Evolutionary conservation across 345 rosid genomes (phyloP).

Genomic region (Aegle marmelos): DNA sequence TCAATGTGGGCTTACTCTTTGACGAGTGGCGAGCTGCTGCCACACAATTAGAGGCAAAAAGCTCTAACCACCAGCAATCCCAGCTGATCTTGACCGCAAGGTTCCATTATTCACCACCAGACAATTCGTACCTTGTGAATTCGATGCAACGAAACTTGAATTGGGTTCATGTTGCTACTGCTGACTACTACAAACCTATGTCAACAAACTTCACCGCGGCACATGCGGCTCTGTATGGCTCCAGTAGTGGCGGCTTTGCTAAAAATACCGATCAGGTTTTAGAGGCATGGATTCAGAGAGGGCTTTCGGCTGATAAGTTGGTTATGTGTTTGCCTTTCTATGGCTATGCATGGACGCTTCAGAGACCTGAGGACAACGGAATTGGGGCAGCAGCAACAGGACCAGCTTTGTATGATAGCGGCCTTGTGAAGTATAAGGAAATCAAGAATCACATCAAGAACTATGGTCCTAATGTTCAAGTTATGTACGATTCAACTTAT

Average conservation of each 20-base stretch:
- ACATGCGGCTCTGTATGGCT: conserved; percentile 26
- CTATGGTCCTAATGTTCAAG: conserved; percentile 1
- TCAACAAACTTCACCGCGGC: conserved; percentile 2
- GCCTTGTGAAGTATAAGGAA: conserved; percentile 25
- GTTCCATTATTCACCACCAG: conserved; percentile 2
- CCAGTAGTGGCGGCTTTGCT: background rate
- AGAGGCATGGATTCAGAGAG: background rate
- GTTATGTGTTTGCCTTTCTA: conserved; percentile 30
- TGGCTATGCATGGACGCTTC: conserved; percentile 30
- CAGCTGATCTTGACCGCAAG: conserved; percentile 14
- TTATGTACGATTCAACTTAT: conserved; percentile 33
- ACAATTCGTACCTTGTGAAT: conserved; percentile 14
- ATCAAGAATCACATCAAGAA: conserved; percentile 11
- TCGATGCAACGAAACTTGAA: conserved; percentile 17
- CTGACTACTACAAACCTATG: conserved; percentile 18
- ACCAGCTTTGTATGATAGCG: background rate
- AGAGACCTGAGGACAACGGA: background rate
- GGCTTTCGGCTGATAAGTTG: conserved; percentile 15
- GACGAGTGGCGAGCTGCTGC: conserved; percentile 9
- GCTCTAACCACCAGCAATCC: background rate
- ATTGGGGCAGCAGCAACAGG: conserved; percentile 25
- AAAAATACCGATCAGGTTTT: conserved; percentile 15
- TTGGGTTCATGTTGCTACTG: conserved; percentile 23
- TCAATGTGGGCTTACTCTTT: background rate
- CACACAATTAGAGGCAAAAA: background rate